Evolutionary conservation across 1,139 yeast species (phyloP).

Genomic region (Pichia norvegensis): DNA sequence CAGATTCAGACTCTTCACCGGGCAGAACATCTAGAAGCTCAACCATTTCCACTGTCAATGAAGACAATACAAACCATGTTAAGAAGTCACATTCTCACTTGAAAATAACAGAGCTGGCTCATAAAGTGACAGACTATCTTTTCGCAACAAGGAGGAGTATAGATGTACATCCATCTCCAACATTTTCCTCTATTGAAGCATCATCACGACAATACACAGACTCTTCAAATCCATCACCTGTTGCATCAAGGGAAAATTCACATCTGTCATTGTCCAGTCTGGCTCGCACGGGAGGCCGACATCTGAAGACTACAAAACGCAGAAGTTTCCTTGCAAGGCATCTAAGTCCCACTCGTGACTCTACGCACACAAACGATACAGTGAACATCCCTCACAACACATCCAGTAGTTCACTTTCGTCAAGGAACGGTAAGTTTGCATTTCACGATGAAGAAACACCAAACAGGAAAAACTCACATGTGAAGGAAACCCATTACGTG

Average conservation of each 20-base stretch:
- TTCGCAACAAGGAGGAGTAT: constrained; percentile 17
- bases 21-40: constrained; percentile 8
- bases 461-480: constrained; percentile 29
- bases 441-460: not conserved
- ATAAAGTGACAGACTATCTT: constrained; percentile 23
- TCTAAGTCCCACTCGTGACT: constrained; percentile 11
- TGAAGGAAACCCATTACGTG: constrained; percentile 79
- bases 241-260: constrained; percentile 15
- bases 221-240: constrained; percentile 18
- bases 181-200: constrained; percentile 6
- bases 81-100: constrained; percentile 14
- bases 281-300: constrained; percentile 6
- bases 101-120: constrained; percentile 23
- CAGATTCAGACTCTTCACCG: not conserved
- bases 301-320: constrained; percentile 3
- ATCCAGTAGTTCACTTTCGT: constrained; percentile 4
- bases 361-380: not conserved
- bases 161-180: constrained; percentile 9
- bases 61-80: not conserved
- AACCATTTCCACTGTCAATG: constrained; percentile 1
- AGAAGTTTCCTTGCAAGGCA: constrained; percentile 9
- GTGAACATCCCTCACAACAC: not conserved
- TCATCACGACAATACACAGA: constrained; percentile 2
- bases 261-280: constrained; percentile 13
- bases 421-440: constrained; percentile 5